Conservation (phyloP, 768 basidiomycete species). For the Podaxis mareebaensis region DNA sequence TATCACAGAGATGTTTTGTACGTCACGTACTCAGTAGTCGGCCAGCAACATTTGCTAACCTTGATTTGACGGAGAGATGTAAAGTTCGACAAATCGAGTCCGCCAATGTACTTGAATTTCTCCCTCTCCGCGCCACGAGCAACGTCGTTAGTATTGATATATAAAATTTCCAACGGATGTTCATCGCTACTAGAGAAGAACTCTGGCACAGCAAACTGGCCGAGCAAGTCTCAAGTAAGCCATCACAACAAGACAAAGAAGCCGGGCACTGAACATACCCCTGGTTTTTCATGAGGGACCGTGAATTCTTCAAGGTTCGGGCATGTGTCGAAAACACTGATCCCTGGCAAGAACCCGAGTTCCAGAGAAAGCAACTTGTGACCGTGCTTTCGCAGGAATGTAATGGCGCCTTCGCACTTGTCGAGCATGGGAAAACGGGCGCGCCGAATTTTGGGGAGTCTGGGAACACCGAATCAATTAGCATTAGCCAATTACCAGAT, state of each 20-base stretch:
- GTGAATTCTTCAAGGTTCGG: neutral
- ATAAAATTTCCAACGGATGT: neutral
- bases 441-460: conserved; percentile 1
- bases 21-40: neutral
- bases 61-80: neutral
- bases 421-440: conserved; percentile 1
- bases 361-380: neutral
- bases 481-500: neutral
- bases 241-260: neutral
- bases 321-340: conserved; percentile 10
- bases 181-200: conserved; percentile 11
- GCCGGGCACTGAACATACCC: neutral
- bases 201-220: conserved; percentile 6
- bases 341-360: conserved; percentile 9
- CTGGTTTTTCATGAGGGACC: conserved; percentile 4
- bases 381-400: conserved; percentile 5
- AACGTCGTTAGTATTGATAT: neutral
- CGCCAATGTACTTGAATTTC: conserved; percentile 10
- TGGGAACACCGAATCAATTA: neutral
- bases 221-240: neutral
- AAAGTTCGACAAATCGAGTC: conserved; percentile 12
- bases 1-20: neutral
- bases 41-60: conserved; percentile 3
- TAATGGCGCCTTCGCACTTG: conserved; percentile 7
- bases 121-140: conserved; percentile 6